Base-by-base conservation (phyloP, 2,329 filamentous ascomycete species). In the Trichoderma oligosporum region DNA sequence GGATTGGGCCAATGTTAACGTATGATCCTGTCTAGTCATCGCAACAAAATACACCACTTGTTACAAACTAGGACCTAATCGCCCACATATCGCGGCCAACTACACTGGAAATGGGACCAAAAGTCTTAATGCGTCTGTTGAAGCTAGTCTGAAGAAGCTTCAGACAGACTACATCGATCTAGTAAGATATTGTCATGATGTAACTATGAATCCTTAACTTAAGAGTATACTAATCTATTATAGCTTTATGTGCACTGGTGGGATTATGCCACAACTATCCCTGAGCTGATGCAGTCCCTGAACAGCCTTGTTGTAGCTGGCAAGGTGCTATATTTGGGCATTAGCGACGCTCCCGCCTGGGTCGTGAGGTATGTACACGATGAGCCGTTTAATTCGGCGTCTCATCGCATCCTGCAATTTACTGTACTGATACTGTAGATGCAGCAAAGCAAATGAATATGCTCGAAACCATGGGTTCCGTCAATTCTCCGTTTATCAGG, bases 331-430 rank as follows among this genome's bases (percentile, higher is more conserved):
- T 88, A 88, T 62, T 74, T 89, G 0, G 86, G 87, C 2, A 77
- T 88, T 68, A 84, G 79, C 39, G 85, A 89, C 63, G 84, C 83
- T 0, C 87, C 87, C 0, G 86, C 87, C 7, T 89, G 86, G 86
- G 70, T 87, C 16, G 84, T 87, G 24, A 77, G 73, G 71, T 74
- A 59, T 27, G 68, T 33, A 24, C 18, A 4, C 22, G 6, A 25
- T 25, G 11, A 27, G n/a, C 2, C 7, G 20, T 14, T 7, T 9
- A 2, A 14, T 22, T 5, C 12, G 11, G 4, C 24, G 4, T n/a
- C 6, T 4, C 9, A 3, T 29, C 6, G 7, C 9, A 3, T 29
- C 20, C 24, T 27, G 2, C 4, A 2, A 27, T 16, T 9, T 16
- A 3, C 3, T 29, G n/a, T 24, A 42, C 47, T 51, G 16, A 55